Conservation (phyloP, 148 eudicot species). For the Amaranthus cruentus region DNA sequence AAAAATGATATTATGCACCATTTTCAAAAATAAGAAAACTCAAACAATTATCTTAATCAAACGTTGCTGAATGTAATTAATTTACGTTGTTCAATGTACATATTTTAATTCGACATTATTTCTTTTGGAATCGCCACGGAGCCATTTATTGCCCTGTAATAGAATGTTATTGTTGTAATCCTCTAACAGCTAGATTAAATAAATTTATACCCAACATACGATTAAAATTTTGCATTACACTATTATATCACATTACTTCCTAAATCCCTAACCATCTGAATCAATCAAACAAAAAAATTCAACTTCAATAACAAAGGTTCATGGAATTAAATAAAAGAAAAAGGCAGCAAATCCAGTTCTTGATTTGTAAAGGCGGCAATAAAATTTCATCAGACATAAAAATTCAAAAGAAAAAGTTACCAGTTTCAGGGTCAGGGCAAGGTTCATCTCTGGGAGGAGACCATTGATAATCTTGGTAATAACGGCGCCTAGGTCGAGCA, state of each 20-base stretch:
- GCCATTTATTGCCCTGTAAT: too few species aligned
- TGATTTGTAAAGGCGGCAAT: background rate
- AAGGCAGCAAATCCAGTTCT: background rate
- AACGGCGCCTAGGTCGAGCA: conserved; percentile 20
- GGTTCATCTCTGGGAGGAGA: conserved; percentile 36
- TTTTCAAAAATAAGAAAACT: too few species aligned
- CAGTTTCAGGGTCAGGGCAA: conserved; percentile 32
- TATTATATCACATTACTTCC: background rate
- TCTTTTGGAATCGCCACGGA: too few species aligned
- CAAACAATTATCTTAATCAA: too few species aligned
- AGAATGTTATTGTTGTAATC: background rate
- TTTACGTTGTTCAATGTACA: too few species aligned
- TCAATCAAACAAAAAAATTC: background rate
- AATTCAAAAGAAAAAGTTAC: conserved; percentile 1
- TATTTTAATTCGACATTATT: too few species aligned
- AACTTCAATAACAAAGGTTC: background rate
- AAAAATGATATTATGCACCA: too few species aligned
- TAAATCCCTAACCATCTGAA: background rate
- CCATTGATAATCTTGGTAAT: conserved; percentile 34
- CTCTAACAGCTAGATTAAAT: background rate
- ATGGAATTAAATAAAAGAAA: background rate
- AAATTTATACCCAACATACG: background rate
- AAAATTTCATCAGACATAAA: background rate
- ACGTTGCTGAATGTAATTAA: too few species aligned
- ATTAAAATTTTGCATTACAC: background rate